Base-by-base conservation (phyloP, 192 early-diverging fungal genomes). In the Linnemannia zychae region DNA sequence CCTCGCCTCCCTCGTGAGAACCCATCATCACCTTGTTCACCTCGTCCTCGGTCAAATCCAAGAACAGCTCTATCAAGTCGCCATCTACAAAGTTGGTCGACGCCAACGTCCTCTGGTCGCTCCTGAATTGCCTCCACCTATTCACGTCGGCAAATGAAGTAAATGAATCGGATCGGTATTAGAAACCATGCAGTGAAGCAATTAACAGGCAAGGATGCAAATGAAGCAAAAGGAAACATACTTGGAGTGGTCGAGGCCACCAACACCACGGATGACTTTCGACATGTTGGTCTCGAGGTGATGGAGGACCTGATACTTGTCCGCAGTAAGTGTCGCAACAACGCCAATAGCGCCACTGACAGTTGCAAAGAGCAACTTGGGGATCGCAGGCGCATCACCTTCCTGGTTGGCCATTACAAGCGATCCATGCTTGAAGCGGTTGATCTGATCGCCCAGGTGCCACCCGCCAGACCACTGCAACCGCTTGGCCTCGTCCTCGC, bases 1-100 rank as follows among this genome's bases (percentile, higher is more conserved):
- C 76, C 9, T 77, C 75, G 13, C 88, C 87, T 17, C 77, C 87
- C 34, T 89, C 71, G 9, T 44, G 40, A 24, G 78, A 69, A 1
- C 69, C 82, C 34, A 67, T 76, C 57, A 85, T 63, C 12, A 90
- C 86, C 37, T 81, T 31, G 33, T 83, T 83, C 48, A 87, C 73
- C 53, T 90, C 80, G 33, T 93, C 91, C 3, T 66, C 81, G 0
- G 88, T 74, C 75, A 97, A 80, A 72, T 97, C 95, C 71, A 97
- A 74, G 69, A 96, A 98, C 57, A 86, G 77, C 84, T 98, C 96
- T n/a, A 99, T 91, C 66, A 99, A 76, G 82, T 98, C 98, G 6
- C 98, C 98, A 83, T 99, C 97, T 52, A 99, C 83, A 74, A 95
- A 95, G 0, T 92, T 92, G 40, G 88, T 88, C 13, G 90, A 74